Conservation (phyloP, 2,329 filamentous ascomycete genomes). For the Colletotrichum magnum region DNA sequence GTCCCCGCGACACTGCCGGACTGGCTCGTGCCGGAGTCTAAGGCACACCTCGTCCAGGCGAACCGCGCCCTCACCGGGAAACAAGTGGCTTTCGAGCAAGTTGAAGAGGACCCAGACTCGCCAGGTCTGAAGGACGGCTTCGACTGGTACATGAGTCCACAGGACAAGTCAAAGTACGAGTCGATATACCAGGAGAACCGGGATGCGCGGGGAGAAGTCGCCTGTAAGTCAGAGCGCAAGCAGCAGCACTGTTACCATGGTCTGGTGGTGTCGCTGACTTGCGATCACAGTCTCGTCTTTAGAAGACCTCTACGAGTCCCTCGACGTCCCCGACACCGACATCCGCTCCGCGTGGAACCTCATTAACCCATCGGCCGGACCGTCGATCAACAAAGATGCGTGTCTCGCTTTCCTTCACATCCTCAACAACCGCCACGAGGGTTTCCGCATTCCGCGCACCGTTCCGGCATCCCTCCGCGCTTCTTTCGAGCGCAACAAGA, state of each 20-base stretch:
- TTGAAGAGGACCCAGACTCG: slow-evolving; percentile 86
- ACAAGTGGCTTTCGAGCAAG: slow-evolving; percentile 85
- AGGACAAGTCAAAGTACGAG: slow-evolving; percentile 94
- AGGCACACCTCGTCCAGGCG: slow-evolving; percentile 90
- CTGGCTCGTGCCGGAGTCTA: slow-evolving; percentile 97
- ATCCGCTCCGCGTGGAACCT: slow-evolving; percentile 96
- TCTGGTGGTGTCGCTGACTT: slow-evolving; percentile 7
- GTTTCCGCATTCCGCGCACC: slow-evolving; percentile 91
- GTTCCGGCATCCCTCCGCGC: slow-evolving; percentile 92
- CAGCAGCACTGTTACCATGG: background rate
- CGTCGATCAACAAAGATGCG: slow-evolving; percentile 93
- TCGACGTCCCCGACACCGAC: slow-evolving; percentile 82
- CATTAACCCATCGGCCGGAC: slow-evolving; percentile 88
- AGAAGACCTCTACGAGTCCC: slow-evolving; percentile 86
- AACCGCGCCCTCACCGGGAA: slow-evolving; percentile 83
- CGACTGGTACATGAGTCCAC: slow-evolving; percentile 98
- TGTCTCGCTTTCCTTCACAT: slow-evolving; percentile 96
- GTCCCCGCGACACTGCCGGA: slow-evolving; percentile 90
- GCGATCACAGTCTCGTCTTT: slow-evolving; percentile 77
- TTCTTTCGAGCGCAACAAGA: slow-evolving; percentile 95
- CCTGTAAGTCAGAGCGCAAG: slow-evolving; percentile 68
- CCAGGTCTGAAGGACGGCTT: slow-evolving; percentile 94
- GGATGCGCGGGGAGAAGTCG: slow-evolving; percentile 86
- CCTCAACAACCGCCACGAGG: slow-evolving; percentile 94
- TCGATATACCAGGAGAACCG: slow-evolving; percentile 96